Conservation (phyloP, 176 grass and related monocot genomes). For the Tillandsia leiboldiana region DNA sequence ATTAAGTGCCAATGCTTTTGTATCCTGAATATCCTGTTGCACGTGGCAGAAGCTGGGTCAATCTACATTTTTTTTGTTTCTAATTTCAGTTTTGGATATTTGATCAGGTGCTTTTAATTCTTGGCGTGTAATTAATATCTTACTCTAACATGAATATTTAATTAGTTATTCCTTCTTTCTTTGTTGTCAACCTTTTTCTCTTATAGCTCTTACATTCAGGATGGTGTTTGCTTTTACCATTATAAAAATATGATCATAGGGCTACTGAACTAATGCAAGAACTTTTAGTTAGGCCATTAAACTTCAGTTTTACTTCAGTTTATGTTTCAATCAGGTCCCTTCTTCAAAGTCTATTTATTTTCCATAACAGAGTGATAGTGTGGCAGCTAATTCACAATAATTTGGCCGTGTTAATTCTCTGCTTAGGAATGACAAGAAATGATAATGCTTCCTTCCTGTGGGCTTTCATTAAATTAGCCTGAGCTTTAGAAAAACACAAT, state of each 20-base stretch:
- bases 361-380: too few relatives aligned
- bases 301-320: too few relatives aligned
- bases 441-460: too few relatives aligned
- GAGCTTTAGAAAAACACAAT: too few relatives aligned
- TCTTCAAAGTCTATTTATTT: too few relatives aligned
- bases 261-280: too few relatives aligned
- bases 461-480: too few relatives aligned
- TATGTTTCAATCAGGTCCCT: too few relatives aligned
- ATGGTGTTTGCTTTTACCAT: background rate
- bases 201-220: background rate
- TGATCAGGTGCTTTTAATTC: background rate
- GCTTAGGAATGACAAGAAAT: too few relatives aligned
- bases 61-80: background rate
- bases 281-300: too few relatives aligned
- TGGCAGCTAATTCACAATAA: too few relatives aligned
- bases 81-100: background rate
- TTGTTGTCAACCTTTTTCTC: background rate
- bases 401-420: too few relatives aligned
- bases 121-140: background rate
- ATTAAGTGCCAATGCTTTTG: constrained; percentile 18
- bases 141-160: background rate
- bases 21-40: background rate
- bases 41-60: background rate
- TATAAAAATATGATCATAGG: background rate
- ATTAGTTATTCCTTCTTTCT: background rate